These are phyloP conservation scores for Aspergillus sp. DNA, from an alignment of 2,329 filamentous ascomycete species.

Conservation along the genomic window DNA sequence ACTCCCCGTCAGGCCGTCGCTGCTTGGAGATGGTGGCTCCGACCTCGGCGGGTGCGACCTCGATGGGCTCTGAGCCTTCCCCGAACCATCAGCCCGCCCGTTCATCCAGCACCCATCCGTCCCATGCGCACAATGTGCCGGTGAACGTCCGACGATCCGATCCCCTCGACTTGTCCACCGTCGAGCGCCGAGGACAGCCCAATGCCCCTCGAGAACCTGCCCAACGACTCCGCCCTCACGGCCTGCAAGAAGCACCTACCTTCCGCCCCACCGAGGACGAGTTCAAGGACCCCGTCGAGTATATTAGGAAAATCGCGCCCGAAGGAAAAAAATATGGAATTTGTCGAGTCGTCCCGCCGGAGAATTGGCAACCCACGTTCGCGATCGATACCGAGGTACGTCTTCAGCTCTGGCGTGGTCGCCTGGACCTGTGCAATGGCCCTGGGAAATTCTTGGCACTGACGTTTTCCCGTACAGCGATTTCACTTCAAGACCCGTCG, in stretches of 20 bases:
- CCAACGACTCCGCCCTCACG: conserved; percentile 73
- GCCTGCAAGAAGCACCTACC: conserved; percentile 78
- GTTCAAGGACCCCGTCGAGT: conserved; percentile 87
- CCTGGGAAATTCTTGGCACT: neutral
- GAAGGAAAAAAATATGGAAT: conserved; percentile 84
- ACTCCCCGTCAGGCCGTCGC: conserved; percentile 8
- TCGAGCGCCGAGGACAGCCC: conserved; percentile 81
- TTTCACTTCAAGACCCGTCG: conserved; percentile 96
- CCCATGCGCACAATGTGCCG: conserved; percentile 44
- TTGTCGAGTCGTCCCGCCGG: conserved; percentile 90
- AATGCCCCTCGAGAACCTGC: conserved; percentile 64
- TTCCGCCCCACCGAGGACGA: conserved; percentile 87
- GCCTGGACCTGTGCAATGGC: neutral
- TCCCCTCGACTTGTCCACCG: conserved; percentile 74
- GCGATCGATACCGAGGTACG: conserved; percentile 93
- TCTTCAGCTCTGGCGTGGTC: conserved; percentile 1
- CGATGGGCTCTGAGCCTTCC: conserved; percentile 24
- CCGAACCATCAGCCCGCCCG: conserved; percentile 28
- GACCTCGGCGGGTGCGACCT: conserved; percentile 32
- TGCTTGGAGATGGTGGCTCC: conserved; percentile 36
- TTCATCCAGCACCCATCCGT: conserved; percentile 34
- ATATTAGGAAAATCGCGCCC: conserved; percentile 81
- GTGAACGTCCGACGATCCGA: conserved; percentile 56
- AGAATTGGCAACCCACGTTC: conserved; percentile 88
- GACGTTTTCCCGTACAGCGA: conserved; percentile 48